Base-by-base conservation (phyloP, 2,329 filamentous ascomycete species). In the Hypoxylon sp. region DNA sequence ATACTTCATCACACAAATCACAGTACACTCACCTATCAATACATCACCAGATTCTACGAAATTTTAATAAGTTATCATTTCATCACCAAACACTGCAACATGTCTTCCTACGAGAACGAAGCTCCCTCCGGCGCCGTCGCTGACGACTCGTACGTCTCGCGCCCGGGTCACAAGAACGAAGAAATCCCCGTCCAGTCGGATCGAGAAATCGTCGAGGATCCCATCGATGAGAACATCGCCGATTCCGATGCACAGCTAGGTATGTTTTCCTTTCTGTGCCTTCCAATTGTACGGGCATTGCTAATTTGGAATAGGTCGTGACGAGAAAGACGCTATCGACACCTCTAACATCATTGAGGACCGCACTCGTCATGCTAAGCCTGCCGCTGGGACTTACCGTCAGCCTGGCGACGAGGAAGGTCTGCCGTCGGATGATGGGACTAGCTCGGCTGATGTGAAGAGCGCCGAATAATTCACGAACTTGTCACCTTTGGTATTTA, bases 261-360 rank as follows among this genome's bases (percentile, higher is more conserved):
- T 79, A 71, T 39, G 72, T 65, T 11, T 11, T 17, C 39, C 19
- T 8, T 11, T 11, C n/a, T 17, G 4, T 26, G 7, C 24, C 24
- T 26, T 26, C 24, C n/a, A n/a, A n/a, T n/a, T n/a, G n/a, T n/a
- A n/a, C n/a, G n/a, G n/a, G n/a, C n/a, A 4, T 26, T 10, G 30
- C 19, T 0, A 28, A 17, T 17, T 11, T 15, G 8, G 32, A 39
- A n/a, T 28, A 79, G 78, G 62, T 4, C 72, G 71, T 3, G 77
- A 79, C 28, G 77, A 80, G 2, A 72, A 62, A 20, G 77, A 79
- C 1, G 78, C 77, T 1, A 79, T 80, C 37, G 75, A 79, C 34
- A 55, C 72, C 34, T 68, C 65, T 20, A 79, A 79, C 49, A 79
- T 79, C n/a, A 60, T 80, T 4, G 67, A 70, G 3, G 72, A 74